A percentile compares a stretch with the other conserved stretches of the same genome.
phyloP scores from a whole-genome alignment of 2,329 filamentous ascomycete species.

The Periconia sp. region DNA sequence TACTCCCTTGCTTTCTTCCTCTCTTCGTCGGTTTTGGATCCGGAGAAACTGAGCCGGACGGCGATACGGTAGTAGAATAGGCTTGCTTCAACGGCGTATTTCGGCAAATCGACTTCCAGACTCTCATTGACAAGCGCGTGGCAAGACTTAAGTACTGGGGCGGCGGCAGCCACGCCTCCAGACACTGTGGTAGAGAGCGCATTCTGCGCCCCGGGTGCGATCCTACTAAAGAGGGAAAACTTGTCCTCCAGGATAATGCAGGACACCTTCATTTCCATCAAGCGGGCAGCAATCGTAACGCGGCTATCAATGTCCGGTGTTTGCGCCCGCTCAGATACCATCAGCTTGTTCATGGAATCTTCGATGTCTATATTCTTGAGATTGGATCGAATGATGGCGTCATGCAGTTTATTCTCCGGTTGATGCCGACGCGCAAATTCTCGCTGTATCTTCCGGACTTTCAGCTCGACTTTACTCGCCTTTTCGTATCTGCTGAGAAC shows the following conservation, averaged over 20 bases:
- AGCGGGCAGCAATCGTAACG: not conserved
- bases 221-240: too few relatives aligned
- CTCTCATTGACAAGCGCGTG: too few relatives aligned
- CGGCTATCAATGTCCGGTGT: too few relatives aligned
- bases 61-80: conserved; percentile 36
- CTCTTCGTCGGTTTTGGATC: not conserved
- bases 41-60: too few relatives aligned
- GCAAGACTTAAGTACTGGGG: too few relatives aligned
- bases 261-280: conserved; percentile 31
- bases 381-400: conserved; percentile 36
- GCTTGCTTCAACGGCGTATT: conserved; percentile 41
- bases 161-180: too few relatives aligned
- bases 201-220: too few relatives aligned
- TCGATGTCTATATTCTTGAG: too few relatives aligned
- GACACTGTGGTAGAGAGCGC: too few relatives aligned
- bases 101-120: too few relatives aligned
- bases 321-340: too few relatives aligned
- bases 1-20: conserved; percentile 12
- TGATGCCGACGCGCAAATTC: conserved; percentile 34
- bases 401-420: conserved; percentile 43
- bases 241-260: conserved; percentile 35
- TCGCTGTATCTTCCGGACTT: conserved; percentile 19
- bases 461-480: conserved; percentile 14
- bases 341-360: too few relatives aligned
- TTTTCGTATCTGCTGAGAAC: conserved; percentile 19